Evolutionary conservation across 2,329 filamentous ascomycete species (phyloP), one percentile per base, ranked within the genome.

Genomic region (Fusarium agapanthi): DNA sequence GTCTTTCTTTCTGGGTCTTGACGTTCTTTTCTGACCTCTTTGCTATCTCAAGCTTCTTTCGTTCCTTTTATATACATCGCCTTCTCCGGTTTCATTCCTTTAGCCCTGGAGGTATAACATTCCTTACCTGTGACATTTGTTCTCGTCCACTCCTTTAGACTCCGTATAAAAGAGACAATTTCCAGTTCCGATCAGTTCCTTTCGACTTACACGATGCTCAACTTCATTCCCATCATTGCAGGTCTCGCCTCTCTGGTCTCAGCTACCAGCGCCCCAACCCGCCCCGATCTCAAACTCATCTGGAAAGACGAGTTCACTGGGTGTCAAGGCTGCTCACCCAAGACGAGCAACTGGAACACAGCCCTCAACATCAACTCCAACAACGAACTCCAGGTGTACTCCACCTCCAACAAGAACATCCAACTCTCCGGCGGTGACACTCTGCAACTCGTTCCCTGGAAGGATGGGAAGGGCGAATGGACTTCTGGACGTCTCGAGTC

Each of bases 371-470:
- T 85, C n/a, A 77, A 83, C 66, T 81, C 83, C 75, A 88, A 88
- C 81, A 80, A 83, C 73, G 86, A 88, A 78, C 76, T 82, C 53
- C 82, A 88, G 78, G 79, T 79, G 8, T 88, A 88, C 80, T 83
- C 82, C 41, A 75, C 78, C 8, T 84, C 82, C 53, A 80, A 79
- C 61, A 71, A 77, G 65, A 87, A 88, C 78, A 79, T 87, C 24
- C 87, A 88, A 75, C 81, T 86, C 51, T 86, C 84, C 13, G 86
- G 86, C 16, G 86, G 85, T 44, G 71, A 80, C n/a, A 88, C 86
- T 0, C 78, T 88, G 18, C 86, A 88, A 77, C 80, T 88, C 59
- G 83, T 88, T 1, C 87, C 87, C 18, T 83, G 82, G 75, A 78
- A 79, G 60, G 79, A 83, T 44, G 57, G 77, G 54, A 74, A 77